Base-by-base conservation (phyloP, 2,329 filamentous ascomycete species). In the Westerdykella aurantiaca region DNA sequence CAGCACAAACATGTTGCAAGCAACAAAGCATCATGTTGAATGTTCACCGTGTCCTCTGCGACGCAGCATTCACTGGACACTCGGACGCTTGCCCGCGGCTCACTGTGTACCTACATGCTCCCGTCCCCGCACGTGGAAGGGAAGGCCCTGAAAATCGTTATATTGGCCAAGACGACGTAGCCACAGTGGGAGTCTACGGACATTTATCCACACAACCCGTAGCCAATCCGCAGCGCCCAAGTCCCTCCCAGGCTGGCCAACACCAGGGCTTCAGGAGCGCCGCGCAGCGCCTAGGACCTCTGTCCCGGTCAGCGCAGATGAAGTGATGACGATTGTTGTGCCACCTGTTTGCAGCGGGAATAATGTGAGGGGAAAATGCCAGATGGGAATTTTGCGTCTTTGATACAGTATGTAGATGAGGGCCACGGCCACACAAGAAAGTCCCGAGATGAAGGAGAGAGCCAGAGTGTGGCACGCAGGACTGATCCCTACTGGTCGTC, bases 141-240 rank as follows among this genome's bases (percentile, higher is more conserved):
- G 18, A 22, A n/a, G 25, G 18, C 18, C 31, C 4, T 40, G 21
- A 45, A 49, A 46, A 43, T 51, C 49, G 50, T 45, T 58, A 59
- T 59, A 57, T 57, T 59, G 53, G 51, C 50, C 50, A 47, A 50
- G 53, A 40, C 41, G 42, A 37, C 34, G 50, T 38, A 47, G 43
- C 47, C 45, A 45, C 13, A 37, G 44, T 14, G 29, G 41, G 41
- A 22, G 40, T 39, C 31, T 34, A 12, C n/a, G 31, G 25, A 48
- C 48, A 43, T 46, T 44, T 53, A 47, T 41, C 48, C 48, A 50
- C 42, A 34, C 13, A 29, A 35, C 14, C 22, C 13, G 31, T 5
- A 34, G 44, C 44, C 44, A 49, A 47, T 45, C 39, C 25, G 13
- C 22, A 31, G 4, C 12, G 39, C 37, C 31, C 22, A 43, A 37